Evolutionary conservation across 257 asterid genomes (phyloP).

Genomic region (Striga asiatica): DNA sequence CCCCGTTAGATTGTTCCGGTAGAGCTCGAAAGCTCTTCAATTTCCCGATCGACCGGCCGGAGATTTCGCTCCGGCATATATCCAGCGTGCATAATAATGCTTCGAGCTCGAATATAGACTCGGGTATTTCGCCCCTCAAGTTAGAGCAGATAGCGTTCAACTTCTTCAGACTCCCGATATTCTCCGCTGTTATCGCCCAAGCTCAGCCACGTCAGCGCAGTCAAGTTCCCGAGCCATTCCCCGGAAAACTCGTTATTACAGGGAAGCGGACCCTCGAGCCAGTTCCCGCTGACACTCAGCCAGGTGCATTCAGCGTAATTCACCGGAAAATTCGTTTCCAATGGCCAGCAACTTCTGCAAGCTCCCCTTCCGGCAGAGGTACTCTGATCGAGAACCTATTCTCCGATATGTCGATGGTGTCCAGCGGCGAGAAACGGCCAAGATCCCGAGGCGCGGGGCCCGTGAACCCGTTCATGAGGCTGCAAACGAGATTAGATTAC

Average conservation of each 20-base stretch:
- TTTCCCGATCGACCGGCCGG: too few species aligned
- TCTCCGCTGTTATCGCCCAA: too few species aligned
- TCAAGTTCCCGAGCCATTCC: conserved; percentile 70
- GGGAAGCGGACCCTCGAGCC: conserved; percentile 49
- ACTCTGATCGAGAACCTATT: conserved; percentile 70
- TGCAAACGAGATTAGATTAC: conserved; percentile 39
- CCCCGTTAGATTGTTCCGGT: too few species aligned
- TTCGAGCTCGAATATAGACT: too few species aligned
- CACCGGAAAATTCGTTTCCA: conserved; percentile 61
- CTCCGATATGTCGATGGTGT: conserved; percentile 78
- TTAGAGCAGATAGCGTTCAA: too few species aligned
- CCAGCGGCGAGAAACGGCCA: conserved; percentile 62
- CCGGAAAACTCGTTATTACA: conserved; percentile 59
- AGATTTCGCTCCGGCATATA: too few species aligned
- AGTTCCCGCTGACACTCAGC: conserved; percentile 50
- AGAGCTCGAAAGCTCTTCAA: too few species aligned
- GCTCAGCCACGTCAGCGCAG: too few species aligned
- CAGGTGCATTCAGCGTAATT: conserved; percentile 51
- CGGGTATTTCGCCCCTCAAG: too few species aligned
- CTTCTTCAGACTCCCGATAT: too few species aligned
- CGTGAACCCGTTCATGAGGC: conserved; percentile 51
- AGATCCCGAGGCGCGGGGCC: conserved; percentile 69
- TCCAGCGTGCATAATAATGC: too few species aligned
- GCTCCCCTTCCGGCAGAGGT: conserved; percentile 58
- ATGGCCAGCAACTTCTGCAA: conserved; percentile 61